phyloP scores from a whole-genome alignment of 1,284 basidiomycete genomes.

The Cystobasidium sp. region DNA sequence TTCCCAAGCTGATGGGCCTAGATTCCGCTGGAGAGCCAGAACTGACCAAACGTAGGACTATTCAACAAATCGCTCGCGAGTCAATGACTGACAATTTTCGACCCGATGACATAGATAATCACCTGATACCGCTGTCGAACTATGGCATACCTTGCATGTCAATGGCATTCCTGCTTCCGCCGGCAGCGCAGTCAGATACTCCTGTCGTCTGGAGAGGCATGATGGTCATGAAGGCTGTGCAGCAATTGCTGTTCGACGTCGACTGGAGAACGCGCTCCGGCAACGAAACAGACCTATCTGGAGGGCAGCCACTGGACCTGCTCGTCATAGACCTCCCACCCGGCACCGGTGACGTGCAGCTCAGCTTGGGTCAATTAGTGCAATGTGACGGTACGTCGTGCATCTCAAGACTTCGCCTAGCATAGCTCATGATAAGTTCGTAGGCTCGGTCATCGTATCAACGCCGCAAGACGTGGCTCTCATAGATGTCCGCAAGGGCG shows the following conservation, averaged over 20 bases:
- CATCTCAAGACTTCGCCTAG: neutral
- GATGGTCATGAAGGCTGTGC: conserved; percentile 99
- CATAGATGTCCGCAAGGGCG: conserved; percentile 88
- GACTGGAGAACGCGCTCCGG: conserved; percentile 69
- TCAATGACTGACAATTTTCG: neutral
- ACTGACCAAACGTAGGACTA: conserved; percentile 68
- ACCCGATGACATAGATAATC: conserved; percentile 55
- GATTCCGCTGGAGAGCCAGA: conserved; percentile 78
- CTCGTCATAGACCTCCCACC: conserved; percentile 97
- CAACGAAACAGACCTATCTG: conserved; percentile 50
- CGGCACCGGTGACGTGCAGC: conserved; percentile 93
- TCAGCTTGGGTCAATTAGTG: conserved; percentile 90
- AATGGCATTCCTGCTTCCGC: conserved; percentile 76
- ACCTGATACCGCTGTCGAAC: conserved; percentile 81
- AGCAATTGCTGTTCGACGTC: conserved; percentile 94
- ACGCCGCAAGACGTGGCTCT: conserved; percentile 96
- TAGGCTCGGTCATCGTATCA: conserved; percentile 87
- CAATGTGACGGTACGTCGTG: conserved; percentile 72
- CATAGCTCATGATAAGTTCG: neutral
- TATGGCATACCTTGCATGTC: conserved; percentile 95
- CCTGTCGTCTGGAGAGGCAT: conserved; percentile 94
- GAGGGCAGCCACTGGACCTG: conserved; percentile 69
- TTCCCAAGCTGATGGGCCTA: conserved; percentile 94
- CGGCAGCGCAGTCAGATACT: conserved; percentile 63
- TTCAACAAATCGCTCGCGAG: neutral